Conservation (phyloP, 169 alveolate genomes). For the Cryptosporidium xiaoi region DNA sequence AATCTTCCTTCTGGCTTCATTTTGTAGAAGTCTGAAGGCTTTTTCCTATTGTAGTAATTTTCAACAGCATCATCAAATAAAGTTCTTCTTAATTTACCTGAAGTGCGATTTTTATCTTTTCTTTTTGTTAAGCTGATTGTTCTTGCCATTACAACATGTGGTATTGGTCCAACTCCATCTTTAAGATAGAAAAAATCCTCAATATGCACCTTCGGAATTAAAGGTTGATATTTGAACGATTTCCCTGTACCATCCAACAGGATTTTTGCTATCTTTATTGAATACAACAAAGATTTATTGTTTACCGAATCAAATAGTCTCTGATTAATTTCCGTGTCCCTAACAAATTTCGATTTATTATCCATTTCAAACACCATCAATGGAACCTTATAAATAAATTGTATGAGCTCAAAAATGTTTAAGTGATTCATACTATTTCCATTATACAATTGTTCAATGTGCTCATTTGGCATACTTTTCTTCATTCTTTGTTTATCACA, state of each 20-base stretch:
- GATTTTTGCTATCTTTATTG: constrained; percentile 47
- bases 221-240: constrained; percentile 34
- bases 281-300: background rate
- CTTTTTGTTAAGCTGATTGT: constrained; percentile 6
- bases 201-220: constrained; percentile 29
- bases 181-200: constrained; percentile 14
- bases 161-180: constrained; percentile 70
- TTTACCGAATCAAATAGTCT: constrained; percentile 13
- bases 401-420: constrained; percentile 32
- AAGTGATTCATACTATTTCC: background rate
- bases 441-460: constrained; percentile 5
- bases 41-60: constrained; percentile 7
- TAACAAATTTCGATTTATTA: background rate
- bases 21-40: background rate
- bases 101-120: background rate
- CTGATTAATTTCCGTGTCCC: constrained; percentile 35
- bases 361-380: constrained; percentile 48
- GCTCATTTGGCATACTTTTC: background rate
- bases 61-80: constrained; percentile 46
- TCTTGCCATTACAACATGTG: constrained; percentile 2
- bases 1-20: too few species aligned
- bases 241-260: background rate
- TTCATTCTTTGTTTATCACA: constrained; percentile 4
- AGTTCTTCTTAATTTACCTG: constrained; percentile 12
- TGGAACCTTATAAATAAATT: constrained; percentile 54